Conservation (phyloP, 305 asterid genomes). For the Plantago lanceolata region DNA sequence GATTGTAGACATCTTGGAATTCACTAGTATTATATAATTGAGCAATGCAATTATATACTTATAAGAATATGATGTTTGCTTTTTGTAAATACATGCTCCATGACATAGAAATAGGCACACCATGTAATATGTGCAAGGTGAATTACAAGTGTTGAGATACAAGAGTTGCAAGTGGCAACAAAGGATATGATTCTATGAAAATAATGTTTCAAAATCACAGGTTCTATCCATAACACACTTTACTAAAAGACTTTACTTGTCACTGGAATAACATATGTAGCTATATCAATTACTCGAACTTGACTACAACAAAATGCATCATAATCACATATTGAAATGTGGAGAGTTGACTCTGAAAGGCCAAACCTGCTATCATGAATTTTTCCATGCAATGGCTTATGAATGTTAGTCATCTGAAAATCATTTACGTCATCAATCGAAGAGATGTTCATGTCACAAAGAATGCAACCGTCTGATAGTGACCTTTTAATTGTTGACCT, state of each 20-base stretch:
- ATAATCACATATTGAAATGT: slow-evolving; percentile 54
- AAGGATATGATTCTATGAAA: too few species aligned
- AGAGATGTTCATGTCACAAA: slow-evolving; percentile 45
- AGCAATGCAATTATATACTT: too few species aligned
- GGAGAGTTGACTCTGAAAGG: slow-evolving; percentile 64
- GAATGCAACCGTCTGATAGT: slow-evolving; percentile 80
- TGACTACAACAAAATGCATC: slow-evolving; percentile 54
- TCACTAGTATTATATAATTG: neutral
- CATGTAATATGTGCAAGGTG: too few species aligned
- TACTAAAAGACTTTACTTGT: too few species aligned
- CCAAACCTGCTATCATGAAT: slow-evolving; percentile 31
- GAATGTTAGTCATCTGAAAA: slow-evolving; percentile 41
- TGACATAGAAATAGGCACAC: too few species aligned
- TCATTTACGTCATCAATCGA: slow-evolving; percentile 52
- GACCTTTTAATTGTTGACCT: slow-evolving; percentile 81
- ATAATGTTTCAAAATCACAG: too few species aligned
- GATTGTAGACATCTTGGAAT: too few species aligned
- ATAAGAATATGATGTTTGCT: too few species aligned
- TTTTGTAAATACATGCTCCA: too few species aligned
- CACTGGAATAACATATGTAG: too few species aligned
- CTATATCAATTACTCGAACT: slow-evolving; percentile 7
- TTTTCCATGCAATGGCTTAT: slow-evolving; percentile 34
- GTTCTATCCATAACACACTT: neutral
- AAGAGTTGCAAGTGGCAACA: too few species aligned
- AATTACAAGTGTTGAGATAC: too few species aligned